Evolutionary conservation across 2,329 filamentous ascomycete species (phyloP), one percentile per base, ranked within the genome.

Genomic region (Pseudogymnoascus sp.): DNA sequence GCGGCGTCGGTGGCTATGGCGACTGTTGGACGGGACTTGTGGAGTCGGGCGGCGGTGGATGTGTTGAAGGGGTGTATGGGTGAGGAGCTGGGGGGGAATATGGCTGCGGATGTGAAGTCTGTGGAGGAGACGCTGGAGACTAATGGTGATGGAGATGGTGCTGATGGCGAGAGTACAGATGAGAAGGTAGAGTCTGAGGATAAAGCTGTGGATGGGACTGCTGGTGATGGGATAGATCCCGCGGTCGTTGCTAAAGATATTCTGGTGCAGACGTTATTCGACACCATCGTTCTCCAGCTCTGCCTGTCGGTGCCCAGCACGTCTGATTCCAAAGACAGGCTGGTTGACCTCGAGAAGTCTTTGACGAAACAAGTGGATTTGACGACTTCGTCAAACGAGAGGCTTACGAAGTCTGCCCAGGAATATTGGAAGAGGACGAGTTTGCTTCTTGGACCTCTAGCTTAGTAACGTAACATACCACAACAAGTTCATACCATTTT

Each of bases 391-490:
- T 77, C 76, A 14, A 74, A 80, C 49, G 83, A 83, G 65, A 74
- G 78, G 45, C 73, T 95, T 38, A 74, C 72, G 67, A 89, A 87
- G 73, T 78, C 80, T 14, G 84, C 90, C 5, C 78, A 81, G 52
- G 90, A 92, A 60, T 95, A 94, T 73, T 94, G 90, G 85, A 90
- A 88, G 77, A 85, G 89, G 69, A 94, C 90, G 10, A 87, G 83
- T 72, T 74, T 97, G 66, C 74, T 97, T 26, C 96, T 97, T 75
- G 91, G 89, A 2, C 76, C 96, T 63, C 75, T 97, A 66, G 80
- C 80, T 33, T 73, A 70, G 65, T 31, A 12, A 1, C 7, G 65
- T 31, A 12, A 1, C 7, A 33, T 52, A 52, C 6, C 14, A 12
- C 26, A 52, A 6, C 5, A 29, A 3, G 3, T 43, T 31, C 45